Conservation (phyloP, 257 asterid species). For the Rubia yunnanensis region DNA sequence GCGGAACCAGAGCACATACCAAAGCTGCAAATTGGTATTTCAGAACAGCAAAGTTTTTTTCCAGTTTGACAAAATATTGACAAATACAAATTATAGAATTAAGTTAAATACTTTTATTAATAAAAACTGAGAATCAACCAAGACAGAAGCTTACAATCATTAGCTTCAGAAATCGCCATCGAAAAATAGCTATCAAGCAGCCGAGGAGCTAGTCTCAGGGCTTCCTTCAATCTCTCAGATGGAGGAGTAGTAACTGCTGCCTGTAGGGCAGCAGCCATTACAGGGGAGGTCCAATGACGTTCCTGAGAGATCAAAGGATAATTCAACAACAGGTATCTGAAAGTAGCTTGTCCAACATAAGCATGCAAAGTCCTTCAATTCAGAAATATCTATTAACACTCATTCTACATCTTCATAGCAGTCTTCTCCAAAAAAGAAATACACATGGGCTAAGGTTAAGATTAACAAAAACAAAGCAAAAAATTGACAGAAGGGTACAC, state of each 20-base stretch:
- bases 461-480: neutral
- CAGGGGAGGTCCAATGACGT: conserved; percentile 95
- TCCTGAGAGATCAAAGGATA: conserved; percentile 46
- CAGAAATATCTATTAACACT: neutral
- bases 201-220: conserved; percentile 65
- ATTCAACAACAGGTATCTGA: conserved; percentile 7
- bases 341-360: conserved; percentile 11
- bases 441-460: neutral
- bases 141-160: conserved; percentile 45
- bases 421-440: neutral
- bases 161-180: conserved; percentile 55
- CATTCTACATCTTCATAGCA: neutral
- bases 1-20: conserved; percentile 74
- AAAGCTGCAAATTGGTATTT: conserved; percentile 40
- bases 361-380: neutral
- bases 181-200: conserved; percentile 70
- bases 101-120: conserved; percentile 5
- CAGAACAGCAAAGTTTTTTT: neutral
- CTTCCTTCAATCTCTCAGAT: conserved; percentile 73
- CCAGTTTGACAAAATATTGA: neutral
- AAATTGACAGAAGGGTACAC: conserved; percentile 32
- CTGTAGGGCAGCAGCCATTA: conserved; percentile 75
- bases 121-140: conserved; percentile 19
- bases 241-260: conserved; percentile 49
- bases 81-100: neutral